Evolutionary conservation across 192 early-diverging fungal genomes (phyloP).

Genomic region (Coemansia sp.): DNA sequence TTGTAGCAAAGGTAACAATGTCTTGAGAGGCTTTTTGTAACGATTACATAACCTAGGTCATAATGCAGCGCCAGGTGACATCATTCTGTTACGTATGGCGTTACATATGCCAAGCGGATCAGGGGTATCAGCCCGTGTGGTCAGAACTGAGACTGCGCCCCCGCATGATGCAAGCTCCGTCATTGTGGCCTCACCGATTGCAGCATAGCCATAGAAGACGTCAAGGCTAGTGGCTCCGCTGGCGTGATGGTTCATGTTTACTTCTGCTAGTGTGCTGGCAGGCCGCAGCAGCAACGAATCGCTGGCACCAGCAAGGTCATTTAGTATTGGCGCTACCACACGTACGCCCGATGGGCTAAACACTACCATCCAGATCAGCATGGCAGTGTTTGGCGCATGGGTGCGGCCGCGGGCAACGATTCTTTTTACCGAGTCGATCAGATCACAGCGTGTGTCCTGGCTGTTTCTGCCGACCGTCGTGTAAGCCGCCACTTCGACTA

Average conservation of each 20-base stretch:
- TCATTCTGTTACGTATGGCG: slow-evolving; percentile 8
- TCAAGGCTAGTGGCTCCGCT: background rate
- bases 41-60: background rate
- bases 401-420: slow-evolving; percentile 4
- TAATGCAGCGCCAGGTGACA: background rate
- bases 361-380: slow-evolving; percentile 39
- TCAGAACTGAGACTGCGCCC: background rate
- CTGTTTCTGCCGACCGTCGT: slow-evolving; percentile 23
- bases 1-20: background rate
- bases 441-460: slow-evolving; percentile 4
- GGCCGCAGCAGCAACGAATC: background rate
- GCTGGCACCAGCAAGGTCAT: background rate
- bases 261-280: background rate
- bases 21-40: background rate
- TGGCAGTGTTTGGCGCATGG: background rate
- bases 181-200: slow-evolving; percentile 42
- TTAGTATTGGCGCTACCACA: slow-evolving; percentile 29
- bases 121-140: slow-evolving; percentile 4
- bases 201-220: slow-evolving; percentile 21
- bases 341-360: slow-evolving; percentile 55
- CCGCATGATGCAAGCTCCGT: slow-evolving; percentile 16
- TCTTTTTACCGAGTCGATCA: slow-evolving; percentile 13
- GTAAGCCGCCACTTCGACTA: slow-evolving; percentile 31
- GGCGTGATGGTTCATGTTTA: background rate
- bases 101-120: slow-evolving; percentile 15